A percentile compares a stretch with the other conserved stretches of the same genome.
phyloP scores from a whole-genome alignment of 116 monocot species.

The Thalassia testudinum region DNA sequence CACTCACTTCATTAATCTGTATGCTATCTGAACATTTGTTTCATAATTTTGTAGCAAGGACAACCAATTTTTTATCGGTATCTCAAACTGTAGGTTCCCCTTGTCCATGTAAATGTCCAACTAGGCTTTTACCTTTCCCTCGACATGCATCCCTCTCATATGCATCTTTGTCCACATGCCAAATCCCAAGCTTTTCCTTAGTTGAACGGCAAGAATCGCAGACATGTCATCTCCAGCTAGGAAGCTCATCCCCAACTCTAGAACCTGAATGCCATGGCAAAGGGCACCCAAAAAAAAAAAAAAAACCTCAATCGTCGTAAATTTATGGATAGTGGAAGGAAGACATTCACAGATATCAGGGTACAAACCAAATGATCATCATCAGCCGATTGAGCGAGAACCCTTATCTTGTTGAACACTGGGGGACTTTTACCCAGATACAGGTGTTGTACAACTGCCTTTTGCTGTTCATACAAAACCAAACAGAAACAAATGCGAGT shows the following conservation, averaged over 20 bases:
- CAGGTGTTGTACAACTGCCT: constrained; percentile 58
- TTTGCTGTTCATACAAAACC: constrained; percentile 26
- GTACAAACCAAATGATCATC: constrained; percentile 72
- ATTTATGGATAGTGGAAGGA: not conserved
- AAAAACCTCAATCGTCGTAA: not conserved
- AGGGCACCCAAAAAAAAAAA: not conserved
- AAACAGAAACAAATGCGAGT: not conserved
- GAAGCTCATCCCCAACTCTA: constrained; percentile 81
- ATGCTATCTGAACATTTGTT: too few relatives aligned
- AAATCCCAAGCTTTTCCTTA: constrained; percentile 71
- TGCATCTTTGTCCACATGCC: constrained; percentile 77
- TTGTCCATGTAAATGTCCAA: too few relatives aligned
- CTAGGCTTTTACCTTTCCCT: constrained; percentile 55
- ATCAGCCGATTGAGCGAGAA: constrained; percentile 41
- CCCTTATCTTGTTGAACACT: constrained; percentile 58
- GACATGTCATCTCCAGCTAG: constrained; percentile 80
- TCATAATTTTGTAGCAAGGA: too few relatives aligned
- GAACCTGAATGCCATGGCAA: constrained; percentile 23
- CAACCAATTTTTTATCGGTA: too few relatives aligned
- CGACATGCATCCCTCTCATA: constrained; percentile 81
- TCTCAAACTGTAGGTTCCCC: too few relatives aligned
- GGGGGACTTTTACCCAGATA: constrained; percentile 82
- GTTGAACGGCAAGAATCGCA: constrained; percentile 49
- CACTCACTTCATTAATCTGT: too few relatives aligned
- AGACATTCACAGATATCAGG: too few relatives aligned